A percentile compares a stretch with the other conserved stretches of the same genome.
These are phyloP conservation scores for Coniochaeta sp. DNA, from an alignment of 2,329 filamentous ascomycete genomes.

Conservation along the genomic window DNA sequence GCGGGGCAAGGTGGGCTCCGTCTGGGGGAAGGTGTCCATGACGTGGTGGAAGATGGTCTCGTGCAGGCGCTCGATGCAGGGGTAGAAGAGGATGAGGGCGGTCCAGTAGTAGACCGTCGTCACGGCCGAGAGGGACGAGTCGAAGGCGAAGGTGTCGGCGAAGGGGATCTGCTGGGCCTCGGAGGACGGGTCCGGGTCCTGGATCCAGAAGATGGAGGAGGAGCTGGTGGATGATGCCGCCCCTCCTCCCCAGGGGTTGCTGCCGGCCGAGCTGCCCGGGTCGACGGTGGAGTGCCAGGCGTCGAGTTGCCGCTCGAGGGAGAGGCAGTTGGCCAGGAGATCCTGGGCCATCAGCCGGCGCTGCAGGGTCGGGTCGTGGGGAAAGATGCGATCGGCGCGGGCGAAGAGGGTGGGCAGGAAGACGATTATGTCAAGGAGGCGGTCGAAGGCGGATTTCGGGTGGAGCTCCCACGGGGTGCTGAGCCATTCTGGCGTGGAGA, in stretches of 20 bases:
- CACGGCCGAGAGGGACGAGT: constrained; percentile 34
- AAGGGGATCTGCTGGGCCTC: constrained; percentile 35
- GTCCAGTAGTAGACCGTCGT: constrained; percentile 49
- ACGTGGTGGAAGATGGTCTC: constrained; percentile 35
- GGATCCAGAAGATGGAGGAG: constrained; percentile 31
- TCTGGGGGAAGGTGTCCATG: constrained; percentile 29
- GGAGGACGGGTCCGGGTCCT: constrained; percentile 19
- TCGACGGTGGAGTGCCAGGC: constrained; percentile 35
- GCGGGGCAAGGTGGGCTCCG: constrained; percentile 30
- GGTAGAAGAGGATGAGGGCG: constrained; percentile 40
- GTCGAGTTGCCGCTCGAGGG: constrained; percentile 39
- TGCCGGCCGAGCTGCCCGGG: constrained; percentile 5
- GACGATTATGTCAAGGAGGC: constrained; percentile 43
- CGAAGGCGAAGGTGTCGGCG: constrained; percentile 36
- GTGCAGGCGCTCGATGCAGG: constrained; percentile 38
- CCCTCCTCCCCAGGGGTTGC: too few relatives aligned
- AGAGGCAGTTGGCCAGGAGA: constrained; percentile 38
- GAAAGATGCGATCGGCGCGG: constrained; percentile 34
- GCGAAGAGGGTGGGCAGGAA: constrained; percentile 39
- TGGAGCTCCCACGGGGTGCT: constrained; percentile 44
- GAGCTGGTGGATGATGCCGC: constrained; percentile 17
- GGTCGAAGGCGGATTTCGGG: constrained; percentile 43
- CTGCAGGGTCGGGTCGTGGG: constrained; percentile 29
- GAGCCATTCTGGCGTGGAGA: constrained; percentile 45
- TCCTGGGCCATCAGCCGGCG: constrained; percentile 40